Evolutionary conservation across 2,329 filamentous ascomycete genomes (phyloP).

Genomic region (Exutisphaerella laricina): DNA sequence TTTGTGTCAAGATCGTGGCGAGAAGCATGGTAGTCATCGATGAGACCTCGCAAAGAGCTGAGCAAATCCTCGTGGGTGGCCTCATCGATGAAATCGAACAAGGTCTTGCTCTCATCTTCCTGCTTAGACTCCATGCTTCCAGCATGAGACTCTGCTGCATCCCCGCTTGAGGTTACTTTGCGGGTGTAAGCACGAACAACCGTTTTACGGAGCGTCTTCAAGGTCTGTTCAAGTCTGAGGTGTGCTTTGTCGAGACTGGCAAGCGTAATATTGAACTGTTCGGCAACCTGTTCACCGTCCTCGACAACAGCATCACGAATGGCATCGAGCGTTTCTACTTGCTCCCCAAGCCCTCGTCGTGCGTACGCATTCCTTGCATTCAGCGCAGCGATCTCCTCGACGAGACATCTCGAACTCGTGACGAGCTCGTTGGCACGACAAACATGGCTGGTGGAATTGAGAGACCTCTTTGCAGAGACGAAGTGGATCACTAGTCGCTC

Average conservation of each 20-base stretch:
- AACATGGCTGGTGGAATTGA: conserved; percentile 74
- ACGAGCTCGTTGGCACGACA: conserved; percentile 84
- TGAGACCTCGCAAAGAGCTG: conserved; percentile 62
- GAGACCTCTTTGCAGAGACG: conserved; percentile 77
- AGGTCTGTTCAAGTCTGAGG: conserved; percentile 58
- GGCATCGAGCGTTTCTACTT: conserved; percentile 40
- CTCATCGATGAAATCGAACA: conserved; percentile 74
- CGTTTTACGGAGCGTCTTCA: conserved; percentile 59
- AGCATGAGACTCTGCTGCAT: neutral
- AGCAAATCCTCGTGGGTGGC: conserved; percentile 61
- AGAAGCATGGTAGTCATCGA: conserved; percentile 64
- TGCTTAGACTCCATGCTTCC: conserved; percentile 19
- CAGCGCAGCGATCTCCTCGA: conserved; percentile 74
- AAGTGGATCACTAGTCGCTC: conserved; percentile 79
- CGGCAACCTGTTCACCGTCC: conserved; percentile 38
- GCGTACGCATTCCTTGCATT: conserved; percentile 47
- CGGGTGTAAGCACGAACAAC: conserved; percentile 60
- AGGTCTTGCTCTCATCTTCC: conserved; percentile 47
- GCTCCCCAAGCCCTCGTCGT: conserved; percentile 39
- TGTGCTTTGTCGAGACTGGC: conserved; percentile 59
- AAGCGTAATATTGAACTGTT: conserved; percentile 40
- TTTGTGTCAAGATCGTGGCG: conserved; percentile 53
- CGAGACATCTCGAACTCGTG: conserved; percentile 63
- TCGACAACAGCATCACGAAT: conserved; percentile 41
- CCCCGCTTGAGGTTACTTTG: conserved; percentile 33